A percentile compares a stretch with the other conserved stretches of the same genome.
Evolutionary conservation across 2,329 filamentous ascomycete species (phyloP).

Genomic region (Monosporascus sp.): DNA sequence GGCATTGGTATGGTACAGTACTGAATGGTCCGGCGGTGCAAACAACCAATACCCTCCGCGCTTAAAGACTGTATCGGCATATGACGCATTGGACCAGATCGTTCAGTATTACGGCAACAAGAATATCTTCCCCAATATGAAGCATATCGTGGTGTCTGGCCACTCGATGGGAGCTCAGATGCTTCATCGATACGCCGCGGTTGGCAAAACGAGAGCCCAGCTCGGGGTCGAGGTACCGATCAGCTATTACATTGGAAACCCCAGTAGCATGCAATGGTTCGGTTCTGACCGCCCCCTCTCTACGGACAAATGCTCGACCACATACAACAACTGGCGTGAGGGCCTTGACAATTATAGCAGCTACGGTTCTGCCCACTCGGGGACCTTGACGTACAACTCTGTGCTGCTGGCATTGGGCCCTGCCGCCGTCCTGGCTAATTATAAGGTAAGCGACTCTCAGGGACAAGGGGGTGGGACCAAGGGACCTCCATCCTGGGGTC

Average conservation of each 20-base stretch:
- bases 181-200: constrained; percentile 2
- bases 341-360: constrained; percentile 1
- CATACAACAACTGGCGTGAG: constrained; percentile 2
- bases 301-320: constrained; percentile 1
- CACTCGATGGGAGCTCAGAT: constrained; percentile 5
- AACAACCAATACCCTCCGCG: constrained; percentile 5
- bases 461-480: too few species aligned
- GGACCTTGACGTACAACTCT: constrained; percentile 1
- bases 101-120: constrained; percentile 3
- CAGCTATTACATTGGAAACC: constrained; percentile 3
- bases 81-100: constrained; percentile 3
- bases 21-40: constrained; percentile 2
- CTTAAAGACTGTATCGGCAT: constrained; percentile 1
- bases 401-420: neutral
- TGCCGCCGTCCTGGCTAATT: constrained; percentile 2
- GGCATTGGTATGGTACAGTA: constrained; percentile 2
- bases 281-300: neutral
- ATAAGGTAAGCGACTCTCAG: neutral
- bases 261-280: constrained; percentile 1
- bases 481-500: too few species aligned
- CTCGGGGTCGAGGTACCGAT: neutral
- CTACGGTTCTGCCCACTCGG: constrained; percentile 1
- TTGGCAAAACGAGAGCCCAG: constrained; percentile 2
- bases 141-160: constrained; percentile 3
- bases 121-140: constrained; percentile 1